These are phyloP conservation scores for Mortierella sp. DNA, from an alignment of 371 early-diverging fungal genomes.

Conservation along the genomic window DNA sequence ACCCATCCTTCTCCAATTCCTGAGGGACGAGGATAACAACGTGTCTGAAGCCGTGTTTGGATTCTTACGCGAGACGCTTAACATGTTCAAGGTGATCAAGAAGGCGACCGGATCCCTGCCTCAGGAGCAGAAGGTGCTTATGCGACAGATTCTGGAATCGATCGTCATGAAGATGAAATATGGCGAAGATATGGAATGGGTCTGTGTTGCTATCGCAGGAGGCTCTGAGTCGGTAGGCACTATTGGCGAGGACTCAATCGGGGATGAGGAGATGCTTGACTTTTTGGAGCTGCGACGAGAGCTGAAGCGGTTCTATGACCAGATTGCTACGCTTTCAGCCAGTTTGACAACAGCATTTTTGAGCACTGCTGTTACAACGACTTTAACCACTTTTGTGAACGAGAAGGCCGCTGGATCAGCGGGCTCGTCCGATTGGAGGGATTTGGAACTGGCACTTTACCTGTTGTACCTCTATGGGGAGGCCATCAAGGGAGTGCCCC, in stretches of 20 bases:
- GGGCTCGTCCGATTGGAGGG: slow-evolving; percentile 72
- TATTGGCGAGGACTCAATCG: slow-evolving; percentile 47
- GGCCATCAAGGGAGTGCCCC: slow-evolving; percentile 70
- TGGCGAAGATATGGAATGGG: slow-evolving; percentile 83
- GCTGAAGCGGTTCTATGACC: slow-evolving; percentile 78
- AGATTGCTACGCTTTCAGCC: slow-evolving; percentile 75
- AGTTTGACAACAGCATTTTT: slow-evolving; percentile 68
- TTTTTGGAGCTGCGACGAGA: slow-evolving; percentile 61
- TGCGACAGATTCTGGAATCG: slow-evolving; percentile 77
- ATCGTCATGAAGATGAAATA: slow-evolving; percentile 91
- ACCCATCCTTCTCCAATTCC: slow-evolving; percentile 49
- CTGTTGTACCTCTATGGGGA: slow-evolving; percentile 83
- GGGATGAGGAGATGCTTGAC: slow-evolving; percentile 43
- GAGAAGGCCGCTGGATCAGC: slow-evolving; percentile 63
- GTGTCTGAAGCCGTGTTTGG: slow-evolving; percentile 80
- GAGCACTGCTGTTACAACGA: slow-evolving; percentile 69
- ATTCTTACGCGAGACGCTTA: slow-evolving; percentile 76
- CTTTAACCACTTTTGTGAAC: slow-evolving; percentile 61
- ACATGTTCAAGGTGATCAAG: slow-evolving; percentile 64
- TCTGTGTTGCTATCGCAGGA: slow-evolving; percentile 58
- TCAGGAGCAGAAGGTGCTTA: slow-evolving; percentile 74
- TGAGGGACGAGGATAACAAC: slow-evolving; percentile 83
- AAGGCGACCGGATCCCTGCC: slow-evolving; percentile 69
- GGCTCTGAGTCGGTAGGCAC: slow-evolving; percentile 45
- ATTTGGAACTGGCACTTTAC: slow-evolving; percentile 85